phyloP scores from a whole-genome alignment of 805 yeast genomes.

The Candida tallmaniae region DNA sequence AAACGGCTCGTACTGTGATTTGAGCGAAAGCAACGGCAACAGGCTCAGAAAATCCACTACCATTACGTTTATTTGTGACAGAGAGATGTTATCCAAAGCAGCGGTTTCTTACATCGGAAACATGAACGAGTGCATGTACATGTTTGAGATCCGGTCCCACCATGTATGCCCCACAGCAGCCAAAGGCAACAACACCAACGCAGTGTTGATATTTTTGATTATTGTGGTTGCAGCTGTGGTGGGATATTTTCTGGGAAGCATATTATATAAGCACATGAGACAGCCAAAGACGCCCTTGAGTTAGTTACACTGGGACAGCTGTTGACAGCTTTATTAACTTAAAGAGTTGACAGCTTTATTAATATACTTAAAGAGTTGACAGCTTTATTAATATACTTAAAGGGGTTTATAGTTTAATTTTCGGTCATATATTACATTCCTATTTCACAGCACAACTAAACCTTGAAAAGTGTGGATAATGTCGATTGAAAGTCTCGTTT shows the following conservation, averaged over 20 bases:
- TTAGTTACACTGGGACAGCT: no score
- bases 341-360: background rate
- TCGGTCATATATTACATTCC: background rate
- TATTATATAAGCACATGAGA: constrained; percentile 26
- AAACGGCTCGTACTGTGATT: constrained; percentile 58
- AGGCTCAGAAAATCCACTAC: constrained; percentile 57
- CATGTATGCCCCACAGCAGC: constrained; percentile 83
- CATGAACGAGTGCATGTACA: constrained; percentile 71
- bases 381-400: no score
- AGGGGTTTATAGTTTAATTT: no score
- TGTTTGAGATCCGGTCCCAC: constrained; percentile 79
- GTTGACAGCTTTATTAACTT: no score
- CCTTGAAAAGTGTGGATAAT: constrained; percentile 10
- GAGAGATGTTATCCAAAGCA: constrained; percentile 64
- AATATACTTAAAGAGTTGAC: no score
- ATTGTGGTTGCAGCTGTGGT: constrained; percentile 30
- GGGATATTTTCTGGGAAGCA: constrained; percentile 37
- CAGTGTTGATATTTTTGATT: constrained; percentile 41
- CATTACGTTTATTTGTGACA: constrained; percentile 72
- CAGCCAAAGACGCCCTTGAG: no score
- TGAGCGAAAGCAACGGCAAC: constrained; percentile 38
- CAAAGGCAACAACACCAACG: constrained; percentile 57
- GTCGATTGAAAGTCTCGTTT: constrained; percentile 11
- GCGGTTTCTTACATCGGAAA: constrained; percentile 67
- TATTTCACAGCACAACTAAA: background rate